Evolutionary conservation across 192 early-diverging fungal genomes (phyloP).

Genomic region (Podila minutissima): DNA sequence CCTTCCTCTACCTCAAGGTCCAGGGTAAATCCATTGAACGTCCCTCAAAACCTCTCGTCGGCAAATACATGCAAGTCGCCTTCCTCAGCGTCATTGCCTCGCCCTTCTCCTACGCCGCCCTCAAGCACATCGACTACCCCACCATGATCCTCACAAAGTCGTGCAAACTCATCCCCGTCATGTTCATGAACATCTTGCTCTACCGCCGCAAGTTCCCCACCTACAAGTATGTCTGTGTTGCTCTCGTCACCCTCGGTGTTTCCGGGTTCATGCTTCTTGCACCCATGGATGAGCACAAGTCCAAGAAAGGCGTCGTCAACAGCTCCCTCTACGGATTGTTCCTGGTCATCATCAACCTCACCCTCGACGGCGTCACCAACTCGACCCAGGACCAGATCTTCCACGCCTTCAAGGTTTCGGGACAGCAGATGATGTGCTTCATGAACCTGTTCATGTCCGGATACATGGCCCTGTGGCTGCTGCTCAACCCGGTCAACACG

Average conservation of each 20-base stretch:
- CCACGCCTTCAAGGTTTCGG: constrained; percentile 80
- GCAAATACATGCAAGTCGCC: constrained; percentile 81
- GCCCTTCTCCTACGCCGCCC: constrained; percentile 92
- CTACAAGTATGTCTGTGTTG: constrained; percentile 91
- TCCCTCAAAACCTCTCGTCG: constrained; percentile 50
- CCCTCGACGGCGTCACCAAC: constrained; percentile 95
- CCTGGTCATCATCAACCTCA: constrained; percentile 85
- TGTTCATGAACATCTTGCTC: constrained; percentile 94
- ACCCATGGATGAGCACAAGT: constrained; percentile 51
- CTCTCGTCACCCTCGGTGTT: constrained; percentile 89
- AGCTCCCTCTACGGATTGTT: constrained; percentile 84
- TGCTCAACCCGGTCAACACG: constrained; percentile 78
- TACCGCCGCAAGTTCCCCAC: constrained; percentile 87
- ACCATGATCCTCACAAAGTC: constrained; percentile 97
- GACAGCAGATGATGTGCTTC: constrained; percentile 97
- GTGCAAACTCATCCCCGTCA: constrained; percentile 95
- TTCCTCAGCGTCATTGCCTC: constrained; percentile 79
- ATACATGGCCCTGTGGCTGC: constrained; percentile 79
- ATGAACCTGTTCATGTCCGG: constrained; percentile 90
- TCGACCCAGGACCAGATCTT: constrained; percentile 97
- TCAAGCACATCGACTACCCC: constrained; percentile 96
- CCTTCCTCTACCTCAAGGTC: constrained; percentile 76
- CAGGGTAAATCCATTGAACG: constrained; percentile 49
- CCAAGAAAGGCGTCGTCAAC: constrained; percentile 56
- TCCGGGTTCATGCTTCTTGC: constrained; percentile 94